A percentile compares a stretch with the other conserved stretches of the same genome.
These are phyloP conservation scores for Fusarium sp. DNA, from an alignment of 2,329 filamentous ascomycete genomes.

Conservation along the genomic window DNA sequence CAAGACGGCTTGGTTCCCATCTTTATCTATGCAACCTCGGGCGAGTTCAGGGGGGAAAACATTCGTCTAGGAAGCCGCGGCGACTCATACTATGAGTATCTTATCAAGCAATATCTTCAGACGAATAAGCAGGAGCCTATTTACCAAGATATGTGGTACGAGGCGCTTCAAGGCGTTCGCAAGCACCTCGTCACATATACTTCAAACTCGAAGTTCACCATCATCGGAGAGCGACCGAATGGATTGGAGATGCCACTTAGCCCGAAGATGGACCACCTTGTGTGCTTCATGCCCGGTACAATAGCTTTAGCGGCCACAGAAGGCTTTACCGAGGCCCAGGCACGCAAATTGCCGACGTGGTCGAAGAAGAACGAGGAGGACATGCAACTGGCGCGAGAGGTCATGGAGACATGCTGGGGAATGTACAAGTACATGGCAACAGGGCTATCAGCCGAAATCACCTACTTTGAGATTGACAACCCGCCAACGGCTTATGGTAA, in stretches of 20 bases:
- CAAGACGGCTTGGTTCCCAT: slow-evolving; percentile 90
- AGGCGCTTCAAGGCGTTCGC: slow-evolving; percentile 83
- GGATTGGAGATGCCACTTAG: slow-evolving; percentile 74
- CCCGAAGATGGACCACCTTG: slow-evolving; percentile 97
- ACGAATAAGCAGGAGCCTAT: slow-evolving; percentile 86
- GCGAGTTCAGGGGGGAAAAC: slow-evolving; percentile 82
- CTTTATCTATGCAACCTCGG: slow-evolving; percentile 82
- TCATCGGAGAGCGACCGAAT: slow-evolving; percentile 84
- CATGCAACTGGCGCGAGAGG: slow-evolving; percentile 84
- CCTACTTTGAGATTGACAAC: slow-evolving; percentile 81
- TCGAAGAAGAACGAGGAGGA: slow-evolving; percentile 82
- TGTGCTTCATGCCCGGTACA: slow-evolving; percentile 97
- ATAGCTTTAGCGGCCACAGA: slow-evolving; percentile 89
- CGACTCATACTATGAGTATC: slow-evolving; percentile 98
- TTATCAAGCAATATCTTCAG: slow-evolving; percentile 98
- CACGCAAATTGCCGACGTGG: slow-evolving; percentile 78
- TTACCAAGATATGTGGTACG: slow-evolving; percentile 93
- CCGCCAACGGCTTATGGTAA: slow-evolving; percentile 70
- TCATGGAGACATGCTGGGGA: slow-evolving; percentile 97
- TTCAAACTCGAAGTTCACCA: slow-evolving; percentile 80
- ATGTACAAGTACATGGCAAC: slow-evolving; percentile 94
- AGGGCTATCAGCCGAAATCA: slow-evolving; percentile 93
- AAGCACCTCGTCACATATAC: slow-evolving; percentile 95
- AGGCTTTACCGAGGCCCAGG: slow-evolving; percentile 78
- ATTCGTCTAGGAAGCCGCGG: slow-evolving; percentile 93